Evolutionary conservation across 768 basidiomycete genomes (phyloP), one percentile per base, ranked within the genome.

Genomic region (Termitomyces sp.): DNA sequence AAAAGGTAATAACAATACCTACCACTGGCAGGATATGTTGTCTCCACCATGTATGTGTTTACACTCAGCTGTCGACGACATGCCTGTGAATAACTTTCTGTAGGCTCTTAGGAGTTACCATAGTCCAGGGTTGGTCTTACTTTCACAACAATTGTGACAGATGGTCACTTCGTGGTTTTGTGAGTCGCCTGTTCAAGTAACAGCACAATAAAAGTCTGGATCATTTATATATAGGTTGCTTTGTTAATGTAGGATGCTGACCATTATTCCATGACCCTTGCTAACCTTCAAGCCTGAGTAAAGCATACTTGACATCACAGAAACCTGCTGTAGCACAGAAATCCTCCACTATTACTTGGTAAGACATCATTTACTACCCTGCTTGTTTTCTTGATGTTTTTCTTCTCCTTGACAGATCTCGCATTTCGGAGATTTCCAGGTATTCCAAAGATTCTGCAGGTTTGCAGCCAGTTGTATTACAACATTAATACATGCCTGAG

Each of bases 321-420:
- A 67, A 14, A 67, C 66, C 12, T 63, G 62, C 17, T 65, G 62
- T n/a, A 58, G 38, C 11, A 63, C 56, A 12, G 36, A 20, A n/a
- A 49, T 63, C 6, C 31, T 67, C 2, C 66, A 61, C 46, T 11
- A 67, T 49, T 67, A 67, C 42, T 47, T 63, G 14, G 66, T 67
- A 47, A 34, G 14, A 11, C 31, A 8, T 38, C 1, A 38, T 25
- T 36, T 36, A 3, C 46, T 4, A 15, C 31, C 15, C 47, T 15
- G 15, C 2, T 34, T 34, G 15, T 9, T 10, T 1, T 51, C 7
- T 10, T 38, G 10, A 25, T 25, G 1, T 25, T 25, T 25, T 25
- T 25, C 25, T 36, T 7, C 25, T 17, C 37, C 4, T 36, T 2
- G 12, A 14, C 38, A 63, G 62, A 52, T 60, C 9, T 56, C 45